Conservation (phyloP, 208 protist genomes). For the Acanthamoeba castellanii region DNA sequence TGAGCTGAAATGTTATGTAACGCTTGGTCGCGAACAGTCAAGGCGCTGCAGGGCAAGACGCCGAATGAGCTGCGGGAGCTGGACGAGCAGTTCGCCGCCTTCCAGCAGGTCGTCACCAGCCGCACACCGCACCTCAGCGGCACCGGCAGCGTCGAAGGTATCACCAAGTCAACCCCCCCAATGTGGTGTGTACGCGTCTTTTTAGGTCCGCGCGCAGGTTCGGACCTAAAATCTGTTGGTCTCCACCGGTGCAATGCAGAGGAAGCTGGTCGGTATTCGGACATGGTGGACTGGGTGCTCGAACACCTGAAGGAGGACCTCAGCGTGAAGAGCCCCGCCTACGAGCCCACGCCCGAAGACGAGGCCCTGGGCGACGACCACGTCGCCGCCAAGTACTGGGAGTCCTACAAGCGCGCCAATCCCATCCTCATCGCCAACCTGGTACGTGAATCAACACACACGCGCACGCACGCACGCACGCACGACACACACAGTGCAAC, state of each 20-base stretch:
- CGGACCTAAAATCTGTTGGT: too few relatives aligned
- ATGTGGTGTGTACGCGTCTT: too few relatives aligned
- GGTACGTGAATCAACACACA: neutral
- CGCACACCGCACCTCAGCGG: constrained; percentile 34
- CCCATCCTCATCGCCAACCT: neutral
- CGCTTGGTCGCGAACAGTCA: neutral
- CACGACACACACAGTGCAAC: too few relatives aligned
- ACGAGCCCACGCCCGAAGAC: constrained; percentile 40
- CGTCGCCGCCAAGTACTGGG: constrained; percentile 49
- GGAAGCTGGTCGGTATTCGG: constrained; percentile 14
- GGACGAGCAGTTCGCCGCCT: constrained; percentile 47
- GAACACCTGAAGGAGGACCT: constrained; percentile 53
- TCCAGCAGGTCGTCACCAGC: constrained; percentile 45
- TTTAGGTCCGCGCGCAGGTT: too few relatives aligned
- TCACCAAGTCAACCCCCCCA: too few relatives aligned
- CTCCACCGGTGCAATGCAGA: neutral
- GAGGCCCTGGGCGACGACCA: constrained; percentile 49
- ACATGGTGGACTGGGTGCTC: neutral
- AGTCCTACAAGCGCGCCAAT: constrained; percentile 25
- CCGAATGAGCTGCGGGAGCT: constrained; percentile 1
- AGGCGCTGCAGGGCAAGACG: constrained; percentile 40
- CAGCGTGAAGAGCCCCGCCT: constrained; percentile 27
- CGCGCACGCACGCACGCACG: too few relatives aligned
- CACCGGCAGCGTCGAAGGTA: constrained; percentile 17
- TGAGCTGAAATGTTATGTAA: too few relatives aligned